A percentile compares a stretch with the other conserved stretches of the same genome.
phyloP scores from a whole-genome alignment of 192 early-diverging fungal genomes.

The Geranomyces michiganensis region DNA sequence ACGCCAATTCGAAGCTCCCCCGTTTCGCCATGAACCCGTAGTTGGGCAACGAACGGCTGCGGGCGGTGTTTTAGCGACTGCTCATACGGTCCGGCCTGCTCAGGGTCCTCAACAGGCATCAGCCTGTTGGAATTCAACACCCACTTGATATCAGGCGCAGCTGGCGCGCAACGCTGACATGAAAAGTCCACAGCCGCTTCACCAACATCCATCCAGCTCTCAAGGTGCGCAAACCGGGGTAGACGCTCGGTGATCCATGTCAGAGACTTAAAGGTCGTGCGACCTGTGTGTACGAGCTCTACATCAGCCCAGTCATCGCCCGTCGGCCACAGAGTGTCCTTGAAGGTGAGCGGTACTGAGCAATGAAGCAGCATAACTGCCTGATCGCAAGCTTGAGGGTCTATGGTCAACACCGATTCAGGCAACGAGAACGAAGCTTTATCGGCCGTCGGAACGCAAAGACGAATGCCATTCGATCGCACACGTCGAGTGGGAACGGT shows the following conservation, averaged over 20 bases:
- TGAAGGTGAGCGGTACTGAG: slow-evolving; percentile 30
- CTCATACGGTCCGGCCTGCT: slow-evolving; percentile 48
- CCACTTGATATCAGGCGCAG: slow-evolving; percentile 42
- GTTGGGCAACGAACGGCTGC: slow-evolving; percentile 41
- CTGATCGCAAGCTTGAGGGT: background rate
- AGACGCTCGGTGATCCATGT: slow-evolving; percentile 51
- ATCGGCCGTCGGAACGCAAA: background rate
- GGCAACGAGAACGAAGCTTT: slow-evolving; percentile 13
- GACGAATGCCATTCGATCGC: background rate
- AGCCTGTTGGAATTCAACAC: slow-evolving; percentile 23
- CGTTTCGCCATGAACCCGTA: slow-evolving; percentile 16
- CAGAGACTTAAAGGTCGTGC: slow-evolving; percentile 38
- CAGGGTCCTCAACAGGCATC: slow-evolving; percentile 43
- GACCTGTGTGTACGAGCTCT: slow-evolving; percentile 38
- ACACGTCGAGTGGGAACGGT: slow-evolving; percentile 12
- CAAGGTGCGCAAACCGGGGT: slow-evolving; percentile 24
- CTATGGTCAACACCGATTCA: background rate
- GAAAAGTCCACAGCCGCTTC: background rate
- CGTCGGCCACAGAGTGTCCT: slow-evolving; percentile 36
- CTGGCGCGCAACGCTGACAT: slow-evolving; percentile 47
- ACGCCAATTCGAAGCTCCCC: slow-evolving; percentile 43
- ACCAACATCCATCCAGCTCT: slow-evolving; percentile 44
- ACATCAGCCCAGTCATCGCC: slow-evolving; percentile 39
- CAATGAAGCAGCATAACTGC: slow-evolving; percentile 12
- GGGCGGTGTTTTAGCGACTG: slow-evolving; percentile 48